Percentiles rank a stretch among this genome's conserved stretches.
Conservation (phyloP, 1,139 yeast species). For the Kodamaea alishanica region DNA sequence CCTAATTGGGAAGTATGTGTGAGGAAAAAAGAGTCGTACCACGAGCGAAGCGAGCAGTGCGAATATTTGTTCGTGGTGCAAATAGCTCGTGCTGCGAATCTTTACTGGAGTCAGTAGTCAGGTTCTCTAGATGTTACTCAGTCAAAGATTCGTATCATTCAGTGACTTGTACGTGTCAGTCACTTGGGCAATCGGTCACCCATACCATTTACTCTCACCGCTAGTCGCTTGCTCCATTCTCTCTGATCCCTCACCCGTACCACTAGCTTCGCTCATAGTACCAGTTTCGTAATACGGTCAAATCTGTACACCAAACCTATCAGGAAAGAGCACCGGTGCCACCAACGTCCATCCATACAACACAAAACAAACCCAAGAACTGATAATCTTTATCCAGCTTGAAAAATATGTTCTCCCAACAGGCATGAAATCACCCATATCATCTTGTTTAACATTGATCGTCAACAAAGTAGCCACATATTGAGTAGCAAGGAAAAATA, state of each 20-base stretch:
- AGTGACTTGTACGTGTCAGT: no score
- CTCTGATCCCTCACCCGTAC: not conserved
- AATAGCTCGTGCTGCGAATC: not conserved
- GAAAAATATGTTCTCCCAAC: constrained; percentile 96
- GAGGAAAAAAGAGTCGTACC: not conserved
- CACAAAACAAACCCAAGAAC: constrained; percentile 88
- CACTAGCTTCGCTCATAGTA: no score
- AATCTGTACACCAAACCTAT: constrained; percentile 56
- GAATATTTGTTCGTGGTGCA: no score
- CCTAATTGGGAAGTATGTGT: constrained; percentile 19
- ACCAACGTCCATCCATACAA: constrained; percentile 87
- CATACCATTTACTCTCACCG: no score
- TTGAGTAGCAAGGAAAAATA: constrained; percentile 93
- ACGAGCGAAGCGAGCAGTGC: no score
- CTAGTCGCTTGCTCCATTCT: not conserved
- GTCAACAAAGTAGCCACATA: constrained; percentile 94
- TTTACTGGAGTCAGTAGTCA: not conserved
- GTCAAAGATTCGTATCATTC: no score
- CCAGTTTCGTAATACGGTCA: constrained; percentile 10
- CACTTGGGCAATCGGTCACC: no score
- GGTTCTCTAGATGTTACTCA: constrained; percentile 1
- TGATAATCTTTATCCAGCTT: constrained; percentile 88
- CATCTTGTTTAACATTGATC: constrained; percentile 82
- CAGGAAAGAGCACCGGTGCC: constrained; percentile 91
- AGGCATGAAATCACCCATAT: constrained; percentile 86